A percentile compares a stretch with the other conserved stretches of the same genome.
Evolutionary conservation across 371 early-diverging fungal genomes (phyloP).

Genomic region (Capillidium rhysosporum): DNA sequence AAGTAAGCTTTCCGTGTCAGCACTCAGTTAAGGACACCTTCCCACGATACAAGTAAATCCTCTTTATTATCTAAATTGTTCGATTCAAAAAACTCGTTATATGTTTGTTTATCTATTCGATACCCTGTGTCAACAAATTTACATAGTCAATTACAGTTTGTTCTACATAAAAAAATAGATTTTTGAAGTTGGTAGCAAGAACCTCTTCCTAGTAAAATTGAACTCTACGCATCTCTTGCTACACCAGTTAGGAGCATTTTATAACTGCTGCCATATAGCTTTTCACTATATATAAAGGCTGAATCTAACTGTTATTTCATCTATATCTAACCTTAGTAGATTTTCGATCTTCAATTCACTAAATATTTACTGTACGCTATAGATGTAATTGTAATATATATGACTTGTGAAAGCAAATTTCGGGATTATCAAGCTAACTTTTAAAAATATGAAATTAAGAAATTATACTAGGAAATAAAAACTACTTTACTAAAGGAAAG

Average conservation of each 20-base stretch:
- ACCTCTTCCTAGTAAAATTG: slow-evolving; percentile 54
- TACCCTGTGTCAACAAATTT: slow-evolving; percentile 21
- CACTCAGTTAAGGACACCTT: slow-evolving; percentile 8
- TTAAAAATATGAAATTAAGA: background rate
- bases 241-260: slow-evolving; percentile 30
- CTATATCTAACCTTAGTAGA: slow-evolving; percentile 6
- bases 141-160: slow-evolving; percentile 20
- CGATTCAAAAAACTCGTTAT: slow-evolving; percentile 9
- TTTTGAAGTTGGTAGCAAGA: slow-evolving; percentile 40
- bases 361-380: slow-evolving; percentile 20
- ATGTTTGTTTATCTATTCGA: too few relatives aligned
- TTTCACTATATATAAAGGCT: slow-evolving; percentile 15
- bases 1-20: slow-evolving; percentile 14
- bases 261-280: slow-evolving; percentile 26
- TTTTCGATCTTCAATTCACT: background rate
- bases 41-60: background rate
- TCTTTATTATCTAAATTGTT: slow-evolving; percentile 6
- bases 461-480: background rate
- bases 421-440: slow-evolving; percentile 58
- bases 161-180: slow-evolving; percentile 30
- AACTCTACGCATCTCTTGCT: slow-evolving; percentile 35
- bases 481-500: slow-evolving; percentile 37
- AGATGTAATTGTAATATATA: slow-evolving; percentile 44
- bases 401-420: slow-evolving; percentile 43
- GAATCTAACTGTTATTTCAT: slow-evolving; percentile 4